A percentile compares a stretch with the other conserved stretches of the same genome.
Evolutionary conservation across 139 green algal species (phyloP).

Genomic region (Chlorella sp.): DNA sequence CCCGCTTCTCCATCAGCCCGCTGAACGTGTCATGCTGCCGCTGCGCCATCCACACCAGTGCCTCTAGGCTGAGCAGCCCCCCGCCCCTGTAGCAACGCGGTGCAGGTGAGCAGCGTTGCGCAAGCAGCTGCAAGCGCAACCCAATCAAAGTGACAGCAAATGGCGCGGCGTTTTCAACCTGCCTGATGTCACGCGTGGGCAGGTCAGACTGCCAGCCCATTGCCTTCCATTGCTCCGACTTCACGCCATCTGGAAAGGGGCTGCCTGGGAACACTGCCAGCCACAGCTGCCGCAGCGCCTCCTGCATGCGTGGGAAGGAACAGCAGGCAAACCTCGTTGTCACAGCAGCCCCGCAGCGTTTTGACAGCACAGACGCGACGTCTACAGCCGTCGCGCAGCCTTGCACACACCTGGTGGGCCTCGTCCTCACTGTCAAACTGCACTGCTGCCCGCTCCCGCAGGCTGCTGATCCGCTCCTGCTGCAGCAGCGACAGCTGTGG

Average conservation of each 20-base stretch:
- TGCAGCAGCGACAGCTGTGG: slow-evolving; percentile 20
- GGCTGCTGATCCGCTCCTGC: slow-evolving; percentile 46
- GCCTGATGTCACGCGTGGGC: slow-evolving; percentile 26
- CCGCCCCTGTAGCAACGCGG: slow-evolving; percentile 71
- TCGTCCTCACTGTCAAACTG: slow-evolving; percentile 38
- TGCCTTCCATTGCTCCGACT: slow-evolving; percentile 74
- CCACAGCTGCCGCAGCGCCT: slow-evolving; percentile 70
- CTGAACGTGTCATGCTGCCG: slow-evolving; percentile 42
- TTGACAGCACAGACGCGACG: background rate
- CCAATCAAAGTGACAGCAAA: background rate
- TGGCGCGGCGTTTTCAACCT: background rate
- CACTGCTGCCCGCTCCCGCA: slow-evolving; percentile 35
- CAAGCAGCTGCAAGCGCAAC: background rate
- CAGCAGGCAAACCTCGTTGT: background rate
- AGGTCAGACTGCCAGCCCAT: slow-evolving; percentile 77
- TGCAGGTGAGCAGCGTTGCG: background rate
- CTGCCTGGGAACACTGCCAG: slow-evolving; percentile 52
- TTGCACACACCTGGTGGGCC: background rate
- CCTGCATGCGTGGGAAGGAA: background rate
- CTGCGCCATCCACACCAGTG: slow-evolving; percentile 77
- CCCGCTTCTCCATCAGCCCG: slow-evolving; percentile 71
- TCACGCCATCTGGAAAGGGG: slow-evolving; percentile 43
- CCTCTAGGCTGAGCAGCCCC: slow-evolving; percentile 79
- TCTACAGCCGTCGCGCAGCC: background rate
- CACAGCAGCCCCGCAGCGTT: background rate